Percentiles rank a stretch among this genome's conserved stretches.
These are phyloP conservation scores for Phytopythium sindhum DNA, from an alignment of 352 stramenopile species.

Conservation along the genomic window DNA sequence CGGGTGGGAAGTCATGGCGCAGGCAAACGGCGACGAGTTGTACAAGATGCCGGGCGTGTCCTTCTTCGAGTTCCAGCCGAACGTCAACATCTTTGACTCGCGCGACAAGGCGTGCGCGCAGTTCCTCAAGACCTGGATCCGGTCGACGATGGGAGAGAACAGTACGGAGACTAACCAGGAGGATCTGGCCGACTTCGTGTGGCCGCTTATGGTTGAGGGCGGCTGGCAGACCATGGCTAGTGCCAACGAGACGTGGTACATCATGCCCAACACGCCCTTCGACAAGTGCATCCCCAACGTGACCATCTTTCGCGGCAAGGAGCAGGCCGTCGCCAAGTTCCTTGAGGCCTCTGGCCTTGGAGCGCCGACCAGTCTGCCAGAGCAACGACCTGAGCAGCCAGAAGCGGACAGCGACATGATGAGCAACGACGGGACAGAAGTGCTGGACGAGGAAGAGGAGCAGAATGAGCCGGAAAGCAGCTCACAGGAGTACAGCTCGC, in stretches of 20 bases:
- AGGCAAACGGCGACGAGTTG: slow-evolving; percentile 43
- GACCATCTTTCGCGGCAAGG: slow-evolving; percentile 70
- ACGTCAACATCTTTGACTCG: slow-evolving; percentile 79
- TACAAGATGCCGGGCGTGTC: slow-evolving; percentile 66
- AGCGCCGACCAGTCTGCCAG: not conserved
- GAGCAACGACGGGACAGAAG: slow-evolving; percentile 10
- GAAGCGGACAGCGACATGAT: slow-evolving; percentile 13
- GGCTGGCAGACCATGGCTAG: slow-evolving; percentile 62
- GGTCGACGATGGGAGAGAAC: slow-evolving; percentile 5
- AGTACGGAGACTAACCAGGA: slow-evolving; percentile 16
- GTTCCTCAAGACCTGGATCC: slow-evolving; percentile 45
- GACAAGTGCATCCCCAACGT: slow-evolving; percentile 67
- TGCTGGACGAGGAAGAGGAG: slow-evolving; percentile 8
- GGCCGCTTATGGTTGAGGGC: slow-evolving; percentile 41
- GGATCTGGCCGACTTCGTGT: slow-evolving; percentile 50
- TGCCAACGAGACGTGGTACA: slow-evolving; percentile 52
- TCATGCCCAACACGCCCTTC: slow-evolving; percentile 63
- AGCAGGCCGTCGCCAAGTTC: slow-evolving; percentile 57
- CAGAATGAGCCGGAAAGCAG: slow-evolving; percentile 11
- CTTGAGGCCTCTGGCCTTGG: slow-evolving; percentile 33
- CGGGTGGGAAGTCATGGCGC: slow-evolving; percentile 62
- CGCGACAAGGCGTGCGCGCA: slow-evolving; percentile 50
- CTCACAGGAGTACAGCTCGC: slow-evolving; percentile 14
- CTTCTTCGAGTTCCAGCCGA: slow-evolving; percentile 70
- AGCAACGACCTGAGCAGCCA: not conserved